A percentile compares a stretch with the other conserved stretches of the same genome.
phyloP scores from a whole-genome alignment of 2,329 filamentous ascomycete species.

The Lasiodiplodia sp. region DNA sequence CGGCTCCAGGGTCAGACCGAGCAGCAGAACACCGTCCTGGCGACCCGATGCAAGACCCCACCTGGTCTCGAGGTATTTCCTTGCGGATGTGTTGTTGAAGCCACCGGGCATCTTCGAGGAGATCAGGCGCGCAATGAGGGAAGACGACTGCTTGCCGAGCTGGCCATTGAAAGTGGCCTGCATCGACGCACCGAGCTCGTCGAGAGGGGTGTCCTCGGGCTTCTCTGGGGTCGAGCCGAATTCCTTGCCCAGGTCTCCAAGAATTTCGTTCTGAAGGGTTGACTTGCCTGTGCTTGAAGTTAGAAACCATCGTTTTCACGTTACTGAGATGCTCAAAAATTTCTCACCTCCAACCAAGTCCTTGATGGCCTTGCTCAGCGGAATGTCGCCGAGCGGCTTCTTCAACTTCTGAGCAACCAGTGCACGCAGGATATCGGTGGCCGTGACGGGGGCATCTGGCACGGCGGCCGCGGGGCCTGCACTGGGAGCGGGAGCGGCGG shows the following conservation, averaged over 20 bases:
- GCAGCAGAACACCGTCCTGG: constrained; percentile 87
- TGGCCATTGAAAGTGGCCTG: constrained; percentile 99
- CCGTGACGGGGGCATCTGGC: constrained; percentile 84
- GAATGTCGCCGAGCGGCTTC: constrained; percentile 88
- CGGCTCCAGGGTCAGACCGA: constrained; percentile 94
- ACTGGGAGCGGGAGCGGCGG: constrained; percentile 68
- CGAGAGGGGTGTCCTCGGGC: constrained; percentile 94
- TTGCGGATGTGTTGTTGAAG: constrained; percentile 95
- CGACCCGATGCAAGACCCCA: constrained; percentile 88
- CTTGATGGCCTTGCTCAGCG: constrained; percentile 96
- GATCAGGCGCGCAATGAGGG: constrained; percentile 90
- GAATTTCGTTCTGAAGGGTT: constrained; percentile 97
- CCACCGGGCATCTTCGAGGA: constrained; percentile 99
- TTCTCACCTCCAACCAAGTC: constrained; percentile 92
- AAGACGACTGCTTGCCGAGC: constrained; percentile 94
- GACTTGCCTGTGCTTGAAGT: constrained; percentile 76
- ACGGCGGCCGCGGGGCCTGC: constrained; percentile 88
- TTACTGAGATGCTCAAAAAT: neutral
- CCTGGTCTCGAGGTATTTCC: constrained; percentile 93
- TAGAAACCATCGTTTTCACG: constrained; percentile 20
- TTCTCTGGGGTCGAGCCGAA: constrained; percentile 98
- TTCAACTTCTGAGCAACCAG: constrained; percentile 97
- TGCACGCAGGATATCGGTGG: constrained; percentile 86
- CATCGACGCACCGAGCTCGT: constrained; percentile 94
- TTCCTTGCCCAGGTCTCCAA: constrained; percentile 96